Conservation (phyloP, 2,329 filamentous ascomycete species). For the Fulvia fulva region DNA sequence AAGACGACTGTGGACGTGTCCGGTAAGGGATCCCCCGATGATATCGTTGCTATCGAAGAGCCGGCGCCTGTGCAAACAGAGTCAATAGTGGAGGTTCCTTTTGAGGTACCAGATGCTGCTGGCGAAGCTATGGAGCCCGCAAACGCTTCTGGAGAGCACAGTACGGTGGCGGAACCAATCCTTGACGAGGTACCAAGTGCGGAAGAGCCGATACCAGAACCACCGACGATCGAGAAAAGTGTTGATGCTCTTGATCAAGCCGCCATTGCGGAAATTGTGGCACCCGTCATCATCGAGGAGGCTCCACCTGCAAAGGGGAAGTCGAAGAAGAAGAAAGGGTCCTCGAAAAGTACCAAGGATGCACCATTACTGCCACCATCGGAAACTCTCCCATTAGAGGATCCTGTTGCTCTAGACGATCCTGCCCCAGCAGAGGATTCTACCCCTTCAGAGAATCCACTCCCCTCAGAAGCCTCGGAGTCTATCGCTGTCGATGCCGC, state of each 20-base stretch:
- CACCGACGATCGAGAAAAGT: background rate
- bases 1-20: slow-evolving; percentile 8
- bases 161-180: background rate
- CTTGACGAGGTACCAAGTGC: background rate
- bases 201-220: background rate
- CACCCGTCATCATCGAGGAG: background rate
- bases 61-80: background rate
- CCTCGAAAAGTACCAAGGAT: slow-evolving; percentile 8
- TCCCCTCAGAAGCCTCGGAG: too few species aligned
- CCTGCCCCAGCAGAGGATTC: background rate
- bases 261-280: background rate
- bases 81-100: background rate
- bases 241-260: background rate
- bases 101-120: background rate
- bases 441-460: too few species aligned
- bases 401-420: background rate
- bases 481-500: background rate
- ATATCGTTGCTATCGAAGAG: slow-evolving; percentile 21
- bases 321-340: slow-evolving; percentile 8
- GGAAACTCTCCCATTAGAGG: background rate
- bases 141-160: background rate
- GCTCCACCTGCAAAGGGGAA: background rate
- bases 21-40: slow-evolving; percentile 18
- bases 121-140: background rate
- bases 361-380: background rate